Evolutionary conservation across 768 basidiomycete genomes (phyloP), one percentile per base, ranked within the genome.

Genomic region (Kwoniella sp.): DNA sequence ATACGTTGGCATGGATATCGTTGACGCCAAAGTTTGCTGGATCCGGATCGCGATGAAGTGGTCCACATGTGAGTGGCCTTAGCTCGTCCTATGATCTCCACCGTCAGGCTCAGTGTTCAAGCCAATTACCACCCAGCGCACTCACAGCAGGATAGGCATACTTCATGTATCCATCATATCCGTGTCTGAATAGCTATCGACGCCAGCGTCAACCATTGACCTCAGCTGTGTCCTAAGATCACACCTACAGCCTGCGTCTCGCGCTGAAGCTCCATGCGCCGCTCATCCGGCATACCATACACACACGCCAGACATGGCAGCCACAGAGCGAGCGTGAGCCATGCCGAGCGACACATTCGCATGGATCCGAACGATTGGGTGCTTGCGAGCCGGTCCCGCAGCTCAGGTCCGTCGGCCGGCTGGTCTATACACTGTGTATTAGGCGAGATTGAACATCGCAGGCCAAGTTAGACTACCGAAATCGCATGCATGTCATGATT

Each of bases 1-100:
- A 90, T 73, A 86, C 95, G 74, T 96, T 95, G 34, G 92, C 91
- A 22, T 87, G 84, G 55, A 99, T 91, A 67, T 98, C 93, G 67
- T 98, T 98, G 26, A 83, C 75, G 1, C 83, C 88, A 58, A 83
- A 78, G 60, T 96, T 89, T 42, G 22, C 84, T 83, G 54, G 45
- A 43, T 59, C 56, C 22, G 61, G 39, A 46, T 42, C 57, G 3
- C 65, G 62, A 33, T 43, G 38, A 19, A 59, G 31, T 15, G 60
- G 58, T 8, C 36, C 80, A 70, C 93, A 99, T 20, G 88, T 85
- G 23, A 99, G 75, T 0, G 93, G 92, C 7, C 84, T 82, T n/a
- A 98, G 79, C 85, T 96, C 69, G 47, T 74, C 73, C 73, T 71
- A 40, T 11, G 11, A 17, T n/a, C n/a, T n/a, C n/a, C n/a, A n/a